phyloP scores from a whole-genome alignment of 139 green algal species.

The Chlorella ohadii region DNA sequence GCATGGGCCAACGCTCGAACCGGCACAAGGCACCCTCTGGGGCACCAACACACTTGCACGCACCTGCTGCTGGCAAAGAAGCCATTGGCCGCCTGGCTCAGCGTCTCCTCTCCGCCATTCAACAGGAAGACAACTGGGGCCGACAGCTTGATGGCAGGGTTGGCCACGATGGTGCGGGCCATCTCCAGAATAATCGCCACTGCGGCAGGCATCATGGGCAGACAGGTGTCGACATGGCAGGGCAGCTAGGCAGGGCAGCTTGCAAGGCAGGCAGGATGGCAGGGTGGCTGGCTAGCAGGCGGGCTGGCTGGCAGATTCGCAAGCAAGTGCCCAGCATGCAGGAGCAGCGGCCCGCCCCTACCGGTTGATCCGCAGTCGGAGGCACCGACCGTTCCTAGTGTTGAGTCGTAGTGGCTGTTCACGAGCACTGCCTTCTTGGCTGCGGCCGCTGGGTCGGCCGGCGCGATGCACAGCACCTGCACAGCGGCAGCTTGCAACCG shows the following conservation, averaged over 20 bases:
- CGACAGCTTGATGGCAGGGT: constrained; percentile 34
- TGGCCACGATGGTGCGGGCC: constrained; percentile 55
- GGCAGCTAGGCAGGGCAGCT: no score
- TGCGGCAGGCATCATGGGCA: constrained; percentile 15
- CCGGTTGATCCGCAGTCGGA: constrained; percentile 49
- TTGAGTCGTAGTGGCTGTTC: constrained; percentile 59
- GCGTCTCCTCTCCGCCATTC: constrained; percentile 74
- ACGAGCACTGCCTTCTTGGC: constrained; percentile 51
- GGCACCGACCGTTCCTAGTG: constrained; percentile 54
- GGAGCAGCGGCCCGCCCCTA: no score
- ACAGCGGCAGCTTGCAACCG: no score
- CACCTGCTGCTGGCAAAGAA: constrained; percentile 49
- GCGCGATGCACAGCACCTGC: constrained; percentile 48
- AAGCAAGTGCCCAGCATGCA: no score
- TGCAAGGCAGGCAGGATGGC: no score
- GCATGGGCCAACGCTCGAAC: no score
- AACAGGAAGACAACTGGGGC: constrained; percentile 73
- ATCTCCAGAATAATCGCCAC: constrained; percentile 70
- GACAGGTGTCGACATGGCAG: no score
- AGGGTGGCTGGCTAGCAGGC: no score
- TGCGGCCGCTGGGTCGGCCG: background rate
- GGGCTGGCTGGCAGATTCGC: no score
- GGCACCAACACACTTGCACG: no score
- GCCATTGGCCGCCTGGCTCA: constrained; percentile 48
- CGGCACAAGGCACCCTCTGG: no score